These are phyloP conservation scores for Pyrus communis DNA, from an alignment of 306 rosid genomes.

Conservation along the genomic window DNA sequence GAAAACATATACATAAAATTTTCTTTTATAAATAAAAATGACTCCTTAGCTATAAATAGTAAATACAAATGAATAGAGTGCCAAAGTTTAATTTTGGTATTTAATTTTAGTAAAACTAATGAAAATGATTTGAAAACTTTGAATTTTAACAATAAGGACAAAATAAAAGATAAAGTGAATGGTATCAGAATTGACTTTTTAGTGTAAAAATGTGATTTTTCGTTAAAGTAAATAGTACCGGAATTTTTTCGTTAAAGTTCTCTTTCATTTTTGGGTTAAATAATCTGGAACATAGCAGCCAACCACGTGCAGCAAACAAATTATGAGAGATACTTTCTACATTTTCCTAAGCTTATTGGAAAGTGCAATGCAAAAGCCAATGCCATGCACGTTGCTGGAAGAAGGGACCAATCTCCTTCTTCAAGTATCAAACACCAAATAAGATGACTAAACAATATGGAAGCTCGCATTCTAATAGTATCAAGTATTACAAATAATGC, in stretches of 20 bases:
- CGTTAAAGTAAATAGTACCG: no score
- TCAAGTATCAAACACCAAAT: background rate
- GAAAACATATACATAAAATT: no score
- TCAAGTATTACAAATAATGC: no score
- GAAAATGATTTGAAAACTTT: no score
- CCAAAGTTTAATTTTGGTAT: background rate
- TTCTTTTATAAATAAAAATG: no score
- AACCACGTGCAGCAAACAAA: background rate
- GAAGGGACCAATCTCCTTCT: background rate
- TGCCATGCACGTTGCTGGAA: background rate
- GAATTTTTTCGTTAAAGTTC: no score
- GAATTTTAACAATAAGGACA: no score
- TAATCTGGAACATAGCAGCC: background rate
- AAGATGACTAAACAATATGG: background rate
- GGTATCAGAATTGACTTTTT: no score
- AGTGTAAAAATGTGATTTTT: no score
- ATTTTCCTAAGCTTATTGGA: background rate
- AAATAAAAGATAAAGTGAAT: no score
- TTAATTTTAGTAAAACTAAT: background rate
- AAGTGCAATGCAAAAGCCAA: background rate
- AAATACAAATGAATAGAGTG: background rate
- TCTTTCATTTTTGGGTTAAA: background rate
- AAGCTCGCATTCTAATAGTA: background rate
- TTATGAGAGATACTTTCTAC: background rate
- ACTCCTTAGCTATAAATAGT: no score